These are phyloP conservation scores for Quercus bicolor DNA, from an alignment of 306 rosid genomes.

Conservation along the genomic window DNA sequence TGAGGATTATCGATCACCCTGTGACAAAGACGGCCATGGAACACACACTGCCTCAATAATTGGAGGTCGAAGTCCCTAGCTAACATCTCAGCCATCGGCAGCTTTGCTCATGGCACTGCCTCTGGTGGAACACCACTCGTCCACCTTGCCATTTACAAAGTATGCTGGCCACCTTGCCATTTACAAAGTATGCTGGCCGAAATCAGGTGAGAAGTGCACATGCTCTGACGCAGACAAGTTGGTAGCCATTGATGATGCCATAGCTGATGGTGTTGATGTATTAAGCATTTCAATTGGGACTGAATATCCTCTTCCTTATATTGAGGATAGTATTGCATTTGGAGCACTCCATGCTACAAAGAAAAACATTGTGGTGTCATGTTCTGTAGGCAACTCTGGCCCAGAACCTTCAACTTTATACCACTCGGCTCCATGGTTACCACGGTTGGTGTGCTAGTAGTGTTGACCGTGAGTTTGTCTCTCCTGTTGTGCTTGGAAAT, in stretches of 20 bases:
- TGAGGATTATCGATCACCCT: slow-evolving; percentile 65
- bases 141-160: slow-evolving; percentile 84
- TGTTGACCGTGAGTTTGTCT: slow-evolving; percentile 59
- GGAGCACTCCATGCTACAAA: slow-evolving; percentile 62
- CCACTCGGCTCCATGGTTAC: slow-evolving; percentile 78
- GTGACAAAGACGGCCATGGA: slow-evolving; percentile 91
- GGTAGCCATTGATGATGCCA: slow-evolving; percentile 88
- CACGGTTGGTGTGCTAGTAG: slow-evolving; percentile 76
- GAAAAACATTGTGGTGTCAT: slow-evolving; percentile 68
- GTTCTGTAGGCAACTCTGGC: slow-evolving; percentile 80
- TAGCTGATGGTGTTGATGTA: slow-evolving; percentile 72
- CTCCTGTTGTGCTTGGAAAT: slow-evolving; percentile 55
- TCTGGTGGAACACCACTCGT: slow-evolving; percentile 76
- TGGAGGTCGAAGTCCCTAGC: slow-evolving; percentile 50
- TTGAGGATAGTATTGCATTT: slow-evolving; percentile 51
- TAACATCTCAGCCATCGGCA: slow-evolving; percentile 54
- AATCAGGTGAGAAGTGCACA: slow-evolving; percentile 46
- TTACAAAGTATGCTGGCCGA: slow-evolving; percentile 93
- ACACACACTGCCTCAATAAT: slow-evolving; percentile 77
- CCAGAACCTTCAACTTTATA: slow-evolving; percentile 56
- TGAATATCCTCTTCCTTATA: slow-evolving; percentile 31
- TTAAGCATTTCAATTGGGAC: slow-evolving; percentile 71
- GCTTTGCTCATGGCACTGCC: slow-evolving; percentile 72
- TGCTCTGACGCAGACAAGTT: slow-evolving; percentile 69
- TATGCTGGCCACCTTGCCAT: slow-evolving; percentile 90